Base-by-base conservation (phyloP, 768 basidiomycete genomes). In the Kwoniella dendrophila region DNA sequence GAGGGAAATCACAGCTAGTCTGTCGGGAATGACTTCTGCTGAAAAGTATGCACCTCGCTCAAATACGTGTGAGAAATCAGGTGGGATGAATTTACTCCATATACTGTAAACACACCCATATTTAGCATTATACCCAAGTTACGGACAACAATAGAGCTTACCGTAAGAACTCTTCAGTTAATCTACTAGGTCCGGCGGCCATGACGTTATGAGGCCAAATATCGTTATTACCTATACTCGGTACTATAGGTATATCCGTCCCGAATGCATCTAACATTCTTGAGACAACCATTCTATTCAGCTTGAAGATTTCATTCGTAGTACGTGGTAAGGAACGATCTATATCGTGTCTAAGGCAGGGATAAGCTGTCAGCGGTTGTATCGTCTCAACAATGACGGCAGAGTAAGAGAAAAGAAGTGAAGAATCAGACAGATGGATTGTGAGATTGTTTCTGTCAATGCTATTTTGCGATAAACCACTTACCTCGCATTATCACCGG, bases 221-320 rank as follows among this genome's bases (percentile, higher is more conserved):
- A 81, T 94, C 92, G 78, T 94, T 94, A 79, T 94, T 94, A 24
- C 91, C 91, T 61, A 96, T 81, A 79, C 85, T 89, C 2, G 91
- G 90, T 26, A 94, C 84, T 22, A 93, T 86, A 16, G 89, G 86
- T 36, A 94, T 87, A 12, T 82, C 84, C 50, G 80, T 83, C 11
- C 83, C 78, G 71, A 96, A 94, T n/a, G 87, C 81, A 20, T 86
- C 80, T 66, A 85, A 79, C 89, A 96, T 92, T 75, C 84, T 86
- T 36, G 74, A 77, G 12, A 87, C 85, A 49, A 92, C 82, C 40
- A 77, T 74, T 18, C 85, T 81, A 74, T 96, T 96, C 43, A 88
- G 81, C 7, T 84, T 82, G 71, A 87, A 88, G 58, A 96, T 93
- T 78, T 94, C 91, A 44, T 82, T 81, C 2, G 86, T 83, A 38